Percentiles rank a stretch among this genome's conserved stretches.
Evolutionary conservation across 208 protist genomes (phyloP).

Genomic region (Balamuthia mandrillaris): DNA sequence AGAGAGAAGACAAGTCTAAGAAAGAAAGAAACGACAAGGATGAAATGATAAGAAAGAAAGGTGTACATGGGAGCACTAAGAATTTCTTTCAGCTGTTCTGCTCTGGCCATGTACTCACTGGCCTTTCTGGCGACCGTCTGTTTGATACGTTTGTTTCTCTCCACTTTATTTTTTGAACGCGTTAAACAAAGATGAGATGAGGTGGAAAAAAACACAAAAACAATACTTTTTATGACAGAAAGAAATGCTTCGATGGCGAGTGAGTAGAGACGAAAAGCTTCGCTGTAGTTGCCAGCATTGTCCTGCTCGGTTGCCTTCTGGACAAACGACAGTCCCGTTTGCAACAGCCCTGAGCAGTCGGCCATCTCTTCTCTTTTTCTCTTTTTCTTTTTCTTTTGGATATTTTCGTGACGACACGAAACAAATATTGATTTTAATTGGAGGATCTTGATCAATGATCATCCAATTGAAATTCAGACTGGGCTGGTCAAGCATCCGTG

Average conservation of each 20-base stretch:
- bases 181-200: background rate
- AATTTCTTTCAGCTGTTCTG: background rate
- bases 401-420: no score
- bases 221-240: conserved; percentile 22
- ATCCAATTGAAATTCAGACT: no score
- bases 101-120: background rate
- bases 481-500: no score
- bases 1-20: no score
- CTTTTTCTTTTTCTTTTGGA: no score
- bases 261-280: conserved; percentile 23
- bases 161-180: background rate
- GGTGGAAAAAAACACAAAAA: background rate
- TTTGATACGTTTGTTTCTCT: background rate
- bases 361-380: conserved; percentile 29
- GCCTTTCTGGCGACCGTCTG: background rate
- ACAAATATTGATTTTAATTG: no score
- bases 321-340: background rate
- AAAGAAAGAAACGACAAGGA: no score
- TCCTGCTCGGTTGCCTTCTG: conserved; percentile 15
- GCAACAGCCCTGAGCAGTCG: conserved; percentile 21
- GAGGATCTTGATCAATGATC: no score
- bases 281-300: background rate
- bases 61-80: no score
- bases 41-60: no score
- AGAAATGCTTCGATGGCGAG: conserved; percentile 33